These are phyloP conservation scores for Arxiozyma slooffiae DNA, from an alignment of 1,139 yeast genomes.

Conservation along the genomic window DNA sequence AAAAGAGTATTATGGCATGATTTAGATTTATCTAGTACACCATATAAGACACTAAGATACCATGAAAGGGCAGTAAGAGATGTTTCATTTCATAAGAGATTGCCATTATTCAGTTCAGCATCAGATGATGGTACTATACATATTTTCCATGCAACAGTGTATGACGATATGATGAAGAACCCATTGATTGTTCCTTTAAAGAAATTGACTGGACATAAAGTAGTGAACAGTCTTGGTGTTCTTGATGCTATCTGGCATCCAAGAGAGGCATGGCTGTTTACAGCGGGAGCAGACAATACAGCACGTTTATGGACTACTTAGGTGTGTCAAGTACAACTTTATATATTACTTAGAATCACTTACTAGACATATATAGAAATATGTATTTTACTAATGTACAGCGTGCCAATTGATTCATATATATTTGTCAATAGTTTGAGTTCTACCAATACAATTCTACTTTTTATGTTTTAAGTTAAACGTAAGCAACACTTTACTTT, in stretches of 20 bases:
- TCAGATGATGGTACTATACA: constrained; percentile 91
- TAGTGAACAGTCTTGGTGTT: constrained; percentile 76
- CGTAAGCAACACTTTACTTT: neutral
- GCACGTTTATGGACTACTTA: constrained; percentile 96
- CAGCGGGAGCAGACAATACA: constrained; percentile 97
- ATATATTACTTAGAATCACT: too few species aligned
- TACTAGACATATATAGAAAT: too few species aligned
- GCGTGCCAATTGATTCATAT: neutral
- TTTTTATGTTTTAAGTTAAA: neutral
- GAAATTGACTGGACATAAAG: constrained; percentile 86
- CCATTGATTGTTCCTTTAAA: constrained; percentile 94
- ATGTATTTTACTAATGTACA: neutral
- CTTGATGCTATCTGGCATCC: constrained; percentile 93
- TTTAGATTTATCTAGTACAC: constrained; percentile 77
- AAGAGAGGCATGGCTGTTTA: constrained; percentile 93
- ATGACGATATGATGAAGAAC: constrained; percentile 90
- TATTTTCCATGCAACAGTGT: constrained; percentile 93
- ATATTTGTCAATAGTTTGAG: constrained; percentile 1
- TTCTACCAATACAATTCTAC: neutral
- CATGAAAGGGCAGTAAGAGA: constrained; percentile 91
- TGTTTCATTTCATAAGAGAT: constrained; percentile 74
- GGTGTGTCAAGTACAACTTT: neutral
- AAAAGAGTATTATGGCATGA: constrained; percentile 97
- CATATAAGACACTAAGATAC: constrained; percentile 89
- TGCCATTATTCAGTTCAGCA: constrained; percentile 93